Base-by-base conservation (phyloP, 371 early-diverging fungal species). In the Nematocida sp. region DNA sequence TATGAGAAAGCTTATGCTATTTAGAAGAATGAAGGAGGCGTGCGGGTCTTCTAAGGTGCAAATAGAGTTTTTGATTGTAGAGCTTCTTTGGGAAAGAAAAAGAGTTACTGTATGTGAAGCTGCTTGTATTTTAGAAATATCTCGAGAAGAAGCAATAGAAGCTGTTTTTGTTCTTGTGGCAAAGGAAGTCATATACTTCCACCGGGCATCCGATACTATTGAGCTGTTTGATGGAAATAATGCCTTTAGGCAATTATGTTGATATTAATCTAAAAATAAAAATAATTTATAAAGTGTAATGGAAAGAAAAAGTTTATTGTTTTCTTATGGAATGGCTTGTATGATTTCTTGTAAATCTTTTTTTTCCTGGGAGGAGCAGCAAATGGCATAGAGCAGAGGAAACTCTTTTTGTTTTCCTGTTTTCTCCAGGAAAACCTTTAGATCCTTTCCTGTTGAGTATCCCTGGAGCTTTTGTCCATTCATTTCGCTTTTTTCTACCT, bases 381-480 rank as follows among this genome's bases (percentile, higher is more conserved):
- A 64, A 35, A 78, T 65, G 4, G 65, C 69, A 28, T 48, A 47
- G 30, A 81, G 63, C n/a, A 81, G 39, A 60, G 81, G 78, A 60
- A 75, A 81, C 3, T 77, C 66, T 20, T 77, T 65, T 50, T 49
- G 26, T 57, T 51, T 69, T 7, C 61, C 54, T 28, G 64, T 67
- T 20, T 18, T 30, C 49, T 83, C 80, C 63, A 95, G 84, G 79
- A 91, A 91, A 75, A 88, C 83, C 80, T 90, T 85, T 50, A 95
- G 88, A 82, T 93, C 93, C 81, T 89, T 85, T 28, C 91, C 89
- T 0, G 95, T 94, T 42, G 89, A 82, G 20, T 93, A 90, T 60
- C 97, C 97, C 84, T 97, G 97, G 51, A 97, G 86, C 85, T 97
- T 95, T 78, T 95, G 95, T 33, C 95, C 95, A 77, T 92, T 91